Evolutionary conservation across 768 basidiomycete genomes (phyloP).

Genomic region (Lyophyllum semitale): DNA sequence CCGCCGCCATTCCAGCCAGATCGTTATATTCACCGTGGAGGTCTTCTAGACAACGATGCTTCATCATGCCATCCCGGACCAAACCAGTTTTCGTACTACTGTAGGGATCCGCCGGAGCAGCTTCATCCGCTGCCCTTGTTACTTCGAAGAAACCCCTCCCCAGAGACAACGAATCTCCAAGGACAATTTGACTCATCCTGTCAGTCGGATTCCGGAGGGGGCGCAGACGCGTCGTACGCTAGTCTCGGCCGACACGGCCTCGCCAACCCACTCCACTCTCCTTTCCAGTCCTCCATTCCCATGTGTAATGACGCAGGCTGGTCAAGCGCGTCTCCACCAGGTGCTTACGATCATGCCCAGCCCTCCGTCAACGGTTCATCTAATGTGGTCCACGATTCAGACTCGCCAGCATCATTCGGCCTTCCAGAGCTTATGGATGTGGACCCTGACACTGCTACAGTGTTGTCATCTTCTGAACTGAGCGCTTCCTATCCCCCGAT

Average conservation of each 20-base stretch:
- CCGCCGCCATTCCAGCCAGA: background rate
- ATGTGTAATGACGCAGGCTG: slow-evolving; percentile 32
- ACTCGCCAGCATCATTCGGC: background rate
- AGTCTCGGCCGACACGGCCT: background rate
- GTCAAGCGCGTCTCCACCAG: slow-evolving; percentile 9
- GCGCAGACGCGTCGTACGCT: background rate
- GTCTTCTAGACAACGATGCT: background rate
- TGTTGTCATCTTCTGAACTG: slow-evolving; percentile 2
- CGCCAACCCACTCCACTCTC: background rate
- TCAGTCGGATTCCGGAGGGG: background rate
- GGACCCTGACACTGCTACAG: background rate
- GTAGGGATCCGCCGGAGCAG: background rate
- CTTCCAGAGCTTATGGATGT: background rate
- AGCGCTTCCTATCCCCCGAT: background rate
- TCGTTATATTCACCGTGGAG: background rate
- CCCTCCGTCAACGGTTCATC: background rate
- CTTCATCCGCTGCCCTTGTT: background rate
- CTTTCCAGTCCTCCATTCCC: slow-evolving; percentile 37
- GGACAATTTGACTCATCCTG: background rate
- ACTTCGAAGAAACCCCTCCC: background rate
- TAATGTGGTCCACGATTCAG: slow-evolving; percentile 4
- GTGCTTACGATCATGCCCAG: slow-evolving; percentile 6
- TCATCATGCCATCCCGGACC: background rate
- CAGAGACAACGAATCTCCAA: slow-evolving; percentile 1
- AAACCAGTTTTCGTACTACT: background rate